Conservation (phyloP, 768 basidiomycete species). For the Mycena galopus region DNA sequence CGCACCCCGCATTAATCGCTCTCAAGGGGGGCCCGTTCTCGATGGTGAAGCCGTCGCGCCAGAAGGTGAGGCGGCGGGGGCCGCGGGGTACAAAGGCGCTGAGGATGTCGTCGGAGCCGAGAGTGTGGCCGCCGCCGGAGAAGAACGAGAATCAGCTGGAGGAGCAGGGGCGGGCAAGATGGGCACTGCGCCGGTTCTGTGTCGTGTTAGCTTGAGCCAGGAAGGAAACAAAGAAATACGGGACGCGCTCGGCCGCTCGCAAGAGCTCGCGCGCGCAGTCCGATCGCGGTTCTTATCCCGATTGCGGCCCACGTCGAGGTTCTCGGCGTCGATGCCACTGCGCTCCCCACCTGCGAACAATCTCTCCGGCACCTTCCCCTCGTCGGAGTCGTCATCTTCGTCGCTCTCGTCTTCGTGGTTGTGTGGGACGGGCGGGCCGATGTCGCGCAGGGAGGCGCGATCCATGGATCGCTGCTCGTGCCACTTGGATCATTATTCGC, state of each 20-base stretch:
- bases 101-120: too few species aligned
- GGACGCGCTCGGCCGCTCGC: constrained; percentile 84
- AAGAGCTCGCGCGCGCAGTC: constrained; percentile 73
- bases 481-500: background rate
- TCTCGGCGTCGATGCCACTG: constrained; percentile 91
- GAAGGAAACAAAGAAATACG: constrained; percentile 7
- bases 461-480: background rate
- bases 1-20: too few species aligned
- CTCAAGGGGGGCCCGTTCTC: too few species aligned
- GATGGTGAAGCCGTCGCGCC: too few species aligned
- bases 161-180: constrained; percentile 19
- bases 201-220: background rate
- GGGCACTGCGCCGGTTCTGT: constrained; percentile 54
- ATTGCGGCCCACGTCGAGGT: constrained; percentile 68
- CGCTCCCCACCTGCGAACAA: constrained; percentile 96
- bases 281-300: too few species aligned
- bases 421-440: background rate
- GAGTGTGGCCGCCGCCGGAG: too few species aligned
- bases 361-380: constrained; percentile 57
- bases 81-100: too few species aligned
- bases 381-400: constrained; percentile 63
- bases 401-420: background rate
- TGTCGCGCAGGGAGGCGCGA: constrained; percentile 28
- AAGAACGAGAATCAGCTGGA: too few species aligned
- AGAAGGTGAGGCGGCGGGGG: too few species aligned